Evolutionary conservation across 371 early-diverging fungal genomes (phyloP), one percentile per base, ranked within the genome.

Genomic region (Chytridium lagenaria): DNA sequence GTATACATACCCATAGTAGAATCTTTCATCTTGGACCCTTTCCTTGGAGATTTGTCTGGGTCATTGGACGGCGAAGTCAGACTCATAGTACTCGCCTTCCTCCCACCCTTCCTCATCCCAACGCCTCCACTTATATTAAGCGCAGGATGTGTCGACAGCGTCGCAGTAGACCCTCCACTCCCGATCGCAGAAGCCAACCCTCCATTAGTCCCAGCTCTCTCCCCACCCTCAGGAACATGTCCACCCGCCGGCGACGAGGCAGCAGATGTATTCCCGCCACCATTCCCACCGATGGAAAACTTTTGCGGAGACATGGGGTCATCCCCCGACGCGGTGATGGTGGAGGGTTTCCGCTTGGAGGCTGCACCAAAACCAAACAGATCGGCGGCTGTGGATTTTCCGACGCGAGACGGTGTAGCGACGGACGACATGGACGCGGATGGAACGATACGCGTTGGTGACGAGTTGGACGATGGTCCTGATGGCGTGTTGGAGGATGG

Each of bases 71-170:
- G 5, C 55, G 55, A 22, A 7, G 55, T 23, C 19, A 61, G 36
- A 61, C 61, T 61, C 36, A 61, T 33, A 7, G 37, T 37, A 61
- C 61, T 61, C n/a, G 69, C 74, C 38, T 59, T 67, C 55, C 55
- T 71, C 23, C 55, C n/a, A n/a, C n/a, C 64, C 59, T 78, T 75
- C 26, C 78, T 68, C 3, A 59, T 37, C 0, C 70, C 74, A 31
- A 74, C 72, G n/a, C 77, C 72, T 10, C 69, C 77, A 59, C 72
- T 76, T 1, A 72, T 71, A 15, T 67, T 66, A 10, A 66, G 44
- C 15, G 66, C 66, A 37, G 66, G 44, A 30, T 66, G 66, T 12
- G 66, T 30, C 40, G 66, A 66, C 28, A 16, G 2, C 30, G 66
- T 3, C 23, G 55, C 26, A 61, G 61, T 7, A 12, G 61, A 61